Evolutionary conservation across 169 alveolate genomes (phyloP).

Genomic region (Plasmodium berghei): DNA sequence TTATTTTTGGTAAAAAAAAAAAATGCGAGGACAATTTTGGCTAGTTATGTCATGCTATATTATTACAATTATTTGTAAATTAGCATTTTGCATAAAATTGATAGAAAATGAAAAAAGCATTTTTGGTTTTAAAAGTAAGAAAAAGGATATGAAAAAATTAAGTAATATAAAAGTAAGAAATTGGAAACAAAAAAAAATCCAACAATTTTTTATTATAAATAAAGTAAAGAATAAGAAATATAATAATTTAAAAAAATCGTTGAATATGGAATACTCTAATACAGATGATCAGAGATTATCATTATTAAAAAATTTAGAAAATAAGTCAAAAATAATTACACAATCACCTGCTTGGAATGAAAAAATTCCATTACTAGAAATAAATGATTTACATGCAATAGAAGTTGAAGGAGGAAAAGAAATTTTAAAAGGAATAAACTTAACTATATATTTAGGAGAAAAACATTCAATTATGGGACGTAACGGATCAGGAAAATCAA

Average conservation of each 20-base stretch:
- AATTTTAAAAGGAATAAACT: conserved; percentile 77
- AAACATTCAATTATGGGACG: conserved; percentile 82
- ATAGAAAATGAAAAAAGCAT: no score
- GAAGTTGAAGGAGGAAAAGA: conserved; percentile 79
- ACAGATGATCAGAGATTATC: conserved; percentile 34
- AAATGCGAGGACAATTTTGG: no score
- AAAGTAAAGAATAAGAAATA: conserved; percentile 10
- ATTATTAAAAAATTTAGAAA: conserved; percentile 65
- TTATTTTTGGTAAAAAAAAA: no score
- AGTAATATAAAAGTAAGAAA: neutral
- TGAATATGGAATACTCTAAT: conserved; percentile 56
- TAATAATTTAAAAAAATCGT: conserved; percentile 6
- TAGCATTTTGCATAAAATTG: no score
- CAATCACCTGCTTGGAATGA: conserved; percentile 69
- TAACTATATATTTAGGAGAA: conserved; percentile 77
- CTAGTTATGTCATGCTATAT: no score
- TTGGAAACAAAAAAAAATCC: neutral
- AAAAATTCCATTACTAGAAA: conserved; percentile 75
- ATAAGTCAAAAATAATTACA: conserved; percentile 38
- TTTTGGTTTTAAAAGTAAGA: neutral
- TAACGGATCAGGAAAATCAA: conserved; percentile 83
- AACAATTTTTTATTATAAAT: conserved; percentile 16
- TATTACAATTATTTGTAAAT: no score
- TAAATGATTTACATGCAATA: conserved; percentile 76
- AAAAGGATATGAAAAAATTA: neutral